Base-by-base conservation (phyloP, 2,329 filamentous ascomycete genomes). In the Alternaria conjuncta region DNA sequence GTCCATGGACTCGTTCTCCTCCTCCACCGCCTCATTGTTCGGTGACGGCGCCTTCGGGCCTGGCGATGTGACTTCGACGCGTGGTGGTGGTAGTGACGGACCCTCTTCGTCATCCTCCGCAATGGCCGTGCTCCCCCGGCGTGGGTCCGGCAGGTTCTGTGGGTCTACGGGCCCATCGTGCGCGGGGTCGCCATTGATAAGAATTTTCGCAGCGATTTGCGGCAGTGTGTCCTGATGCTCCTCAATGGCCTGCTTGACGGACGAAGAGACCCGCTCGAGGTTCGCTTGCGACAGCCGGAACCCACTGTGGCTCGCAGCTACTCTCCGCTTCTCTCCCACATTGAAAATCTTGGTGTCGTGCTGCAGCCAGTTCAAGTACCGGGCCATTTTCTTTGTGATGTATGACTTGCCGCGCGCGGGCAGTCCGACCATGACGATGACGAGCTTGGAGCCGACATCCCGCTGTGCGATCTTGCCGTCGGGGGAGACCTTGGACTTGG, bases 291-390 rank as follows among this genome's bases (percentile, higher is more conserved):
- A 78, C 41, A 79, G 63, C 45, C 75, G 76, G n/a, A 82, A 82
- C 47, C 82, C 82, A 55, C 72, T 73, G 13, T 91, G 83, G 26
- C 86, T 91, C 46, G 91, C 92, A 18, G 90, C 93, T 55, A 94
- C 88, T 72, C 96, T 90, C 73, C 96, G 88, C 75, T 94, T 88
- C 80, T 97, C 95, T 64, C 96, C 96, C 41, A 99, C 96, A 75
- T 99, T 99, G 88, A 99, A 99, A 72, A 99, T 97, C 70, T 87
- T 88, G 12, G 94, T 96, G 75, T 97, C 93, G 81, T 99, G 95
- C 77, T 99, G 96, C 75, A 97, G 89, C 96, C 96, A 99, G 54
- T 96, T 95, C 55, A 99, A 84, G 78, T 98, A 99, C 65, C 96
- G 88, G 63, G 96, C 92, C 67, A 99, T 88, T 83, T 99, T 99